Evolutionary conservation across 163 green algal species (phyloP), one percentile per base, ranked within the genome.

Genomic region (Chloroidium sp.): DNA sequence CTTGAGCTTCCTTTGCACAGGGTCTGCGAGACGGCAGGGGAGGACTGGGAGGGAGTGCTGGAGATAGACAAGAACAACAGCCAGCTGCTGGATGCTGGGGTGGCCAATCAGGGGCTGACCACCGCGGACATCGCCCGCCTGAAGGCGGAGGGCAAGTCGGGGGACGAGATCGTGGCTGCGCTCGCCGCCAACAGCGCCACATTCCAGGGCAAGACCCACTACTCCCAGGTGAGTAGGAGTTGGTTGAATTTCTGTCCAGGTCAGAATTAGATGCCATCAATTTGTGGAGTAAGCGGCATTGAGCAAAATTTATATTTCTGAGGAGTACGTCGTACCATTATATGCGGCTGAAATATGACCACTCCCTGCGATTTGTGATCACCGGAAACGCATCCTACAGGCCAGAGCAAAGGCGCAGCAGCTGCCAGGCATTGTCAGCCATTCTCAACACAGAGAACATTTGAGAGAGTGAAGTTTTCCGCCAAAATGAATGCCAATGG

Each of bases 201-300:
- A 0, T 97, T 94, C 81, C 84, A 83, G 12, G 87, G 77, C 78
- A 97, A 97, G 85, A 97, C 92, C 0, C 91, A 95, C 76, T 97
- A 97, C 79, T 87, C 89, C 8, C 84, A 81, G 78, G 78, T 81
- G 36, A 36, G 36, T 36, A 36, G 36, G 36, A 36, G 36, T 36
- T 36, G 36, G 36, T 36, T 36, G 36, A 36, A 36, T 36, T 36
- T 36, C 36, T 36, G 36, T 36, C 36, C 36, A 36, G 36, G 36
- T 36, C 36, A 36, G 36, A 36, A 36, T 36, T 36, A 36, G 36
- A 36, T 36, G 36, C 36, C 36, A 36, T 36, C 36, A 36, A 36
- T 36, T 36, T 36, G 36, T 36, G 36, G 36, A 36, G 36, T 36
- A 36, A 36, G 36, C 36, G 36, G 36, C 36, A 36, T 36, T 36